Evolutionary conservation across 1,284 basidiomycete genomes (phyloP).

Genomic region (Trichosporon sp.): DNA sequence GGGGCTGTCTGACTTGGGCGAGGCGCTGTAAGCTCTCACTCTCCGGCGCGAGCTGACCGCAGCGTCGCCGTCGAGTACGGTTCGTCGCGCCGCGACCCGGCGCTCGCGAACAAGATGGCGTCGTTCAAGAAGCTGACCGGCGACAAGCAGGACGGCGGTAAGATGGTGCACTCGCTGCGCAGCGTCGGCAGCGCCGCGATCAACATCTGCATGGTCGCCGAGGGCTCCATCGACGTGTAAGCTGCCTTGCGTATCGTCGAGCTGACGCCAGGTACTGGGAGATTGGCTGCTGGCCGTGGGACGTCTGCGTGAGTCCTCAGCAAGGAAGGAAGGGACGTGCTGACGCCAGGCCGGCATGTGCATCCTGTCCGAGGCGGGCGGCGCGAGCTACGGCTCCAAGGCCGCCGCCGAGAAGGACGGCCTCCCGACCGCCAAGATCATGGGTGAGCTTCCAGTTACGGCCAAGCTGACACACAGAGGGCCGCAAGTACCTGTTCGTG

Average conservation of each 20-base stretch:
- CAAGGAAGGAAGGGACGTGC: background rate
- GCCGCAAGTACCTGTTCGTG: slow-evolving; percentile 81
- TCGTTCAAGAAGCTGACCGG: slow-evolving; percentile 75
- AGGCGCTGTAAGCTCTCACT: slow-evolving; percentile 58
- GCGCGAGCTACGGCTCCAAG: slow-evolving; percentile 67
- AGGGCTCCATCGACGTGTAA: slow-evolving; percentile 75
- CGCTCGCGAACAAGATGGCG: slow-evolving; percentile 65
- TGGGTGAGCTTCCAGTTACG: slow-evolving; percentile 45
- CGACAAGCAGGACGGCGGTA: slow-evolving; percentile 64
- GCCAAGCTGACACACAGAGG: slow-evolving; percentile 32
- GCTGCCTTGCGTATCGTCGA: slow-evolving; percentile 21
- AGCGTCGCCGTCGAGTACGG: slow-evolving; percentile 86
- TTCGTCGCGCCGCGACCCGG: slow-evolving; percentile 62
- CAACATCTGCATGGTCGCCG: slow-evolving; percentile 76
- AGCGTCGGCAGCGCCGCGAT: slow-evolving; percentile 80
- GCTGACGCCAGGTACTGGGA: slow-evolving; percentile 59
- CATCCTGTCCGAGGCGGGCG: slow-evolving; percentile 85
- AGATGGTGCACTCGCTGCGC: slow-evolving; percentile 82
- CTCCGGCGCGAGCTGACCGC: background rate
- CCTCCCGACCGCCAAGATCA: slow-evolving; percentile 59
- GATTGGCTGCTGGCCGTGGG: slow-evolving; percentile 84
- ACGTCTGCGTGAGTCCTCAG: slow-evolving; percentile 63
- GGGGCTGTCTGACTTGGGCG: slow-evolving; percentile 66
- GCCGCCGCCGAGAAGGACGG: slow-evolving; percentile 38
- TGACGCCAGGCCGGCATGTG: slow-evolving; percentile 69